phyloP scores from a whole-genome alignment of 805 yeast genomes.

The Ogataea corticis region DNA sequence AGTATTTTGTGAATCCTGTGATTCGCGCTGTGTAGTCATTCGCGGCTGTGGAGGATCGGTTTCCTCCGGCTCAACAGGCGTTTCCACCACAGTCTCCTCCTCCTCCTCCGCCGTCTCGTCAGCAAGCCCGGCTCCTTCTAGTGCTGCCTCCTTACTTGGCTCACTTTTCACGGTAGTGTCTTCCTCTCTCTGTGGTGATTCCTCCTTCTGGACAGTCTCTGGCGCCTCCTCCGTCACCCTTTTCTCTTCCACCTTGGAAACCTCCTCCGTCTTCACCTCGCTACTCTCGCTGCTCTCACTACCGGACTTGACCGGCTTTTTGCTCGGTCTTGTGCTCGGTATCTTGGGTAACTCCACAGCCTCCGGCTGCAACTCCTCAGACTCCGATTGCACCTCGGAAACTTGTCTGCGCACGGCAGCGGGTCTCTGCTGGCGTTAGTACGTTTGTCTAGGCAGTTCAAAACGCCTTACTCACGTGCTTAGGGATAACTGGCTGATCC shows the following conservation, averaged over 20 bases:
- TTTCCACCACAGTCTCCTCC: too few relatives aligned
- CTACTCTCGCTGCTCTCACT: background rate
- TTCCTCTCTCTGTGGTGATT: too few relatives aligned
- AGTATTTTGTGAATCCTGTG: too few relatives aligned
- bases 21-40: too few relatives aligned
- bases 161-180: too few relatives aligned
- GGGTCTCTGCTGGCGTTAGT: slow-evolving; percentile 11
- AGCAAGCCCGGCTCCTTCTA: too few relatives aligned
- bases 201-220: too few relatives aligned
- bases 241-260: background rate
- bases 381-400: background rate
- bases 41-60: too few relatives aligned
- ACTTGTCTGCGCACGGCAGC: slow-evolving; percentile 2
- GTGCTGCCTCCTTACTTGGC: too few relatives aligned
- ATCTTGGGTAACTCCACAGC: slow-evolving; percentile 3
- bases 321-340: slow-evolving; percentile 9
- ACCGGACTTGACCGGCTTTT: slow-evolving; percentile 1
- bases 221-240: background rate
- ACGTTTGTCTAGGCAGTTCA: background rate
- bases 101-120: too few relatives aligned
- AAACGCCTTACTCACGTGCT: slow-evolving; percentile 19
- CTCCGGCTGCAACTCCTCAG: background rate
- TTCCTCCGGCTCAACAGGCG: too few relatives aligned
- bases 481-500: slow-evolving; percentile 26
- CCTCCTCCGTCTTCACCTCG: background rate